Conservation (phyloP, 2,329 filamentous ascomycete species). For the Aschersonia sp. region DNA sequence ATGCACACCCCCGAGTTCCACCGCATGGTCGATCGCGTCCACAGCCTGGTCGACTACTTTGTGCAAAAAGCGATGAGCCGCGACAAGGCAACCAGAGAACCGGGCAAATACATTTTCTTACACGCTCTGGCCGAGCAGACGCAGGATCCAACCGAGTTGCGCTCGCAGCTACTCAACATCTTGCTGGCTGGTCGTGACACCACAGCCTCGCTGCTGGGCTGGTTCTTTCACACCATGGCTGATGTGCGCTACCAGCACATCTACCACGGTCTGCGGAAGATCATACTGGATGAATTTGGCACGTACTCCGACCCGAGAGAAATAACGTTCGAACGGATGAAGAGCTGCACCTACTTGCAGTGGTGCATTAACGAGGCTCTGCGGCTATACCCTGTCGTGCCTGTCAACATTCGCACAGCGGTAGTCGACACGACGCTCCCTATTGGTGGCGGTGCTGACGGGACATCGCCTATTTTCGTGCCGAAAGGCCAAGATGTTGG, state of each 20-base stretch:
- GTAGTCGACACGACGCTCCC: constrained; percentile 31
- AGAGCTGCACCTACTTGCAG: constrained; percentile 10
- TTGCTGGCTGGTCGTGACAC: constrained; percentile 38
- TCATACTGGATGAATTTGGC: constrained; percentile 35
- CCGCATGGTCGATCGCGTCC: constrained; percentile 48
- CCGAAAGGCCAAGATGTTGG: constrained; percentile 27
- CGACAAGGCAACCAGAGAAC: constrained; percentile 1
- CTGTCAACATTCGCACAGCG: constrained; percentile 11
- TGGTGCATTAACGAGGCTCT: constrained; percentile 11
- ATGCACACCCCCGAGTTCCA: constrained; percentile 41
- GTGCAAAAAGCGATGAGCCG: constrained; percentile 40
- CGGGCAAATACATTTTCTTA: constrained; percentile 15
- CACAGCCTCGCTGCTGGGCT: constrained; percentile 33
- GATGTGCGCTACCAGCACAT: constrained; percentile 18
- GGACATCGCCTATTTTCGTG: constrained; percentile 31
- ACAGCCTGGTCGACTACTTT: constrained; percentile 53
- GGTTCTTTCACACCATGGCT: constrained; percentile 27
- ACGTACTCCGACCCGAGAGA: constrained; percentile 12
- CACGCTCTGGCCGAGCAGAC: constrained; percentile 18
- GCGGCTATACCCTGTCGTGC: constrained; percentile 10
- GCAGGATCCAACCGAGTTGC: constrained; percentile 11
- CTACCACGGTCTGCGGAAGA: constrained; percentile 26
- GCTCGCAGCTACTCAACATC: constrained; percentile 20
- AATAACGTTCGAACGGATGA: constrained; percentile 11
- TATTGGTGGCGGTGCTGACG: constrained; percentile 32